Evolutionary conservation across 305 asterid species (phyloP).

Genomic region (Fraxinus baroniana): DNA sequence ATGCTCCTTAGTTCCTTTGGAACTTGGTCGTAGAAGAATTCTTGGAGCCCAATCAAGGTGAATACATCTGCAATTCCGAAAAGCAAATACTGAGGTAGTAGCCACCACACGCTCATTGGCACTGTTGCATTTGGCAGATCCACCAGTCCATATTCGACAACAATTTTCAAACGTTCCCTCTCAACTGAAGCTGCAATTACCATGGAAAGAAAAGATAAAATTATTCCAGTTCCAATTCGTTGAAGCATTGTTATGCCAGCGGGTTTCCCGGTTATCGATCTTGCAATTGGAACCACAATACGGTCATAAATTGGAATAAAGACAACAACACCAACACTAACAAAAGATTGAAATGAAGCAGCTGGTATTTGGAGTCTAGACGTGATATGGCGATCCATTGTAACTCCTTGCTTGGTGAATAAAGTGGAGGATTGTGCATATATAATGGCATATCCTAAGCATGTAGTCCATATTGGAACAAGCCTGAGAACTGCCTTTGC

Average conservation of each 20-base stretch:
- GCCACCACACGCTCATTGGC: background rate
- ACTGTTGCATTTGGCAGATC: background rate
- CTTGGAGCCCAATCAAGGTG: background rate
- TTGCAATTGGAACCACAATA: background rate
- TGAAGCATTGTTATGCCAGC: background rate
- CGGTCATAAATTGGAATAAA: background rate
- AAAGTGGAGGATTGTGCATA: background rate
- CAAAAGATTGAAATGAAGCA: background rate
- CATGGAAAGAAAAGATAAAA: background rate
- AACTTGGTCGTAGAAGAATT: background rate
- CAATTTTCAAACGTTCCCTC: background rate
- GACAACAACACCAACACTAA: background rate
- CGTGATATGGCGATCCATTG: background rate
- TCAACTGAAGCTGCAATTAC: background rate
- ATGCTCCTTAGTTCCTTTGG: background rate
- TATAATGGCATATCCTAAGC: background rate
- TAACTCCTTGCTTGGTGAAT: background rate
- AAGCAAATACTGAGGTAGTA: background rate
- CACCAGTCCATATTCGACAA: background rate
- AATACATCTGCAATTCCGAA: background rate
- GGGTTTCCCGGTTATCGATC: background rate
- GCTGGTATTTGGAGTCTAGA: background rate
- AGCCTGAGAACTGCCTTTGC: background rate
- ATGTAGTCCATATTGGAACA: background rate
- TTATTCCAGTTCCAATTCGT: background rate